Percentiles rank a stretch among this genome's conserved stretches.
These are phyloP conservation scores for Auxenochlorella pyrenoidosa DNA, from an alignment of 139 green algal species.

Conservation along the genomic window DNA sequence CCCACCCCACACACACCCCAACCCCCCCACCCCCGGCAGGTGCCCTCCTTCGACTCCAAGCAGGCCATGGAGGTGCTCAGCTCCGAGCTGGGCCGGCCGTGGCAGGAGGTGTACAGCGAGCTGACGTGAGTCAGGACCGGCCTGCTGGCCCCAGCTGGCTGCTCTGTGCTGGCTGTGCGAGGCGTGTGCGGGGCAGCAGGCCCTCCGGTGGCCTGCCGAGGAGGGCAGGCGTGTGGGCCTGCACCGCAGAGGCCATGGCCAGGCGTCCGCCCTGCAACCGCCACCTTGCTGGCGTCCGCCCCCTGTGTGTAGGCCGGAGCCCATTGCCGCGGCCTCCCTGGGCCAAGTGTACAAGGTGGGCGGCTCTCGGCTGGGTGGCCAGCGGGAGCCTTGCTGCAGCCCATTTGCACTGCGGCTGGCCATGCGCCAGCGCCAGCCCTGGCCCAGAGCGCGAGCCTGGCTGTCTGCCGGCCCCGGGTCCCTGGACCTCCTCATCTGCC, in stretches of 20 bases:
- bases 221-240: too few relatives aligned
- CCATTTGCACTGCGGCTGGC: too few relatives aligned
- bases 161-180: too few relatives aligned
- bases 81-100: constrained; percentile 85
- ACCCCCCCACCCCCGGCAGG: constrained; percentile 26
- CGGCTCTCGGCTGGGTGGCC: too few relatives aligned
- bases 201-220: too few relatives aligned
- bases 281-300: too few relatives aligned
- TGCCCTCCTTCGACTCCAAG: constrained; percentile 87
- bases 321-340: constrained; percentile 81
- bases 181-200: not conserved
- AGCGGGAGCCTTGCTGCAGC: too few relatives aligned
- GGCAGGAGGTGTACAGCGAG: constrained; percentile 87
- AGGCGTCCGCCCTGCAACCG: constrained; percentile 43
- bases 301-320: constrained; percentile 73
- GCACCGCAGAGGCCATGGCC: too few relatives aligned
- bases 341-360: not conserved
- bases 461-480: too few relatives aligned
- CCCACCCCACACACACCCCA: not conserved
- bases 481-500: too few relatives aligned
- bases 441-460: too few relatives aligned
- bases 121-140: constrained; percentile 64
- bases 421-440: too few relatives aligned
- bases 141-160: not conserved
- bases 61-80: constrained; percentile 81